Percentiles rank a stretch among this genome's conserved stretches.
These are phyloP conservation scores for Colletotrichum lini DNA, from an alignment of 2,329 filamentous ascomycete genomes.

Conservation along the genomic window DNA sequence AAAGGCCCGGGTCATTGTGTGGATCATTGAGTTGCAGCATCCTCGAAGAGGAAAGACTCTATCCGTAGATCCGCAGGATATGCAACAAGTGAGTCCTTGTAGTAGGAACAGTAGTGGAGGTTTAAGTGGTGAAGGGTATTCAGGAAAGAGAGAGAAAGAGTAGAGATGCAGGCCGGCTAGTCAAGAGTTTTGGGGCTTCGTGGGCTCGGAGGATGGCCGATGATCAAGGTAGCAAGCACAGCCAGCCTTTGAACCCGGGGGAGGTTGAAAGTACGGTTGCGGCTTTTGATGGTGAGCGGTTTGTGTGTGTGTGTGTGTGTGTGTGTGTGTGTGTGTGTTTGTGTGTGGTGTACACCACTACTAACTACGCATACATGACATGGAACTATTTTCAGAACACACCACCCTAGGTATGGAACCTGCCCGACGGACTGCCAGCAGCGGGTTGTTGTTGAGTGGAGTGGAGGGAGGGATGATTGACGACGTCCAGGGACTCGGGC, in stretches of 20 bases:
- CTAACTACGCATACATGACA: conserved; percentile 21
- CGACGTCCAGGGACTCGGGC: conserved; percentile 16
- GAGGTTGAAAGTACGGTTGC: not conserved
- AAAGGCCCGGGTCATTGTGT: conserved; percentile 29
- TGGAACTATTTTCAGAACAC: conserved; percentile 24
- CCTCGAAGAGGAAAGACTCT: conserved; percentile 4
- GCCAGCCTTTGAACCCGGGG: not conserved
- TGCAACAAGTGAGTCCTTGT: conserved; percentile 8
- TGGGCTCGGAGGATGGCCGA: conserved; percentile 34
- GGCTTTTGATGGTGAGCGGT: conserved; percentile 12
- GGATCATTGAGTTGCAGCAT: conserved; percentile 41
- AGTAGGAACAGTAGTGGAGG: conserved; percentile 36
- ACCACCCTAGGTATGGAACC: conserved; percentile 9
- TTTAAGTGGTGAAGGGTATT: conserved; percentile 7
- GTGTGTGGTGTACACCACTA: too few species aligned
- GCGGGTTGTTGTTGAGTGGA: conserved; percentile 11
- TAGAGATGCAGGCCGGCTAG: conserved; percentile 2
- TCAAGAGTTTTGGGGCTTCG: conserved; percentile 8
- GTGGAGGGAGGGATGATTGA: not conserved
- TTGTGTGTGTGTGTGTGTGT: not conserved
- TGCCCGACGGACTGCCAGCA: conserved; percentile 27
- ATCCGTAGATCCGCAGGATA: not conserved
- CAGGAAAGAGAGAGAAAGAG: not conserved
- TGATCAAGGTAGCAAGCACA: not conserved
- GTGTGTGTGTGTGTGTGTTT: too few species aligned